A percentile compares a stretch with the other conserved stretches of the same genome.
phyloP scores from a whole-genome alignment of 805 yeast genomes.

The Metschnikowia koreensis region DNA sequence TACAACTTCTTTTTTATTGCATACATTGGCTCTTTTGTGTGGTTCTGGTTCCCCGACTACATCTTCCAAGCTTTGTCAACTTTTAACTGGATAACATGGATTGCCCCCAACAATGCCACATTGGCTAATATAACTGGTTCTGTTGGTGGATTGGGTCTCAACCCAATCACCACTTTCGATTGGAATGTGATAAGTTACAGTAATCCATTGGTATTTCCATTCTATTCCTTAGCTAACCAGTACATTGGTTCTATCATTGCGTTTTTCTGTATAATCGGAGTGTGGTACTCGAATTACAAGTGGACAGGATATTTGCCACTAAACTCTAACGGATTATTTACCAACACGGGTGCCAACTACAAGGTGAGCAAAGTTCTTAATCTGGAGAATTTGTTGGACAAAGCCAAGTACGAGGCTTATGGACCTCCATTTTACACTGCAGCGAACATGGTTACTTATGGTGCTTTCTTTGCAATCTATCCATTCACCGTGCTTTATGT shows the following conservation, averaged over 20 bases:
- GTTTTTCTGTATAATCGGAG: conserved; percentile 24
- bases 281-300: conserved; percentile 27
- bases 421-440: conserved; percentile 26
- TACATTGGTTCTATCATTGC: conserved; percentile 26
- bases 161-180: conserved; percentile 67
- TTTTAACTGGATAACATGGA: conserved; percentile 68
- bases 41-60: conserved; percentile 26
- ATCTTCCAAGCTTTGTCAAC: conserved; percentile 56
- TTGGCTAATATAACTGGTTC: conserved; percentile 66
- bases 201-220: conserved; percentile 49
- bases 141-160: conserved; percentile 56
- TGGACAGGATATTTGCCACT: conserved; percentile 32
- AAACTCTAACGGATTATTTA: conserved; percentile 23
- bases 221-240: conserved; percentile 24
- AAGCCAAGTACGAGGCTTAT: conserved; percentile 17
- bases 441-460: conserved; percentile 22
- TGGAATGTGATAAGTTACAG: conserved; percentile 59
- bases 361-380: conserved; percentile 18
- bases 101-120: conserved; percentile 51
- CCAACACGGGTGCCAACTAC: conserved; percentile 26
- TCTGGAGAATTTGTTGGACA: conserved; percentile 14
- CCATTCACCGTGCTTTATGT: conserved; percentile 27
- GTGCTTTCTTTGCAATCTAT: conserved; percentile 25
- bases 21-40: neutral
- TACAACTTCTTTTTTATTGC: conserved; percentile 3